These are phyloP conservation scores for Claviceps pazoutovae DNA, from an alignment of 2,329 filamentous ascomycete genomes.

Conservation along the genomic window DNA sequence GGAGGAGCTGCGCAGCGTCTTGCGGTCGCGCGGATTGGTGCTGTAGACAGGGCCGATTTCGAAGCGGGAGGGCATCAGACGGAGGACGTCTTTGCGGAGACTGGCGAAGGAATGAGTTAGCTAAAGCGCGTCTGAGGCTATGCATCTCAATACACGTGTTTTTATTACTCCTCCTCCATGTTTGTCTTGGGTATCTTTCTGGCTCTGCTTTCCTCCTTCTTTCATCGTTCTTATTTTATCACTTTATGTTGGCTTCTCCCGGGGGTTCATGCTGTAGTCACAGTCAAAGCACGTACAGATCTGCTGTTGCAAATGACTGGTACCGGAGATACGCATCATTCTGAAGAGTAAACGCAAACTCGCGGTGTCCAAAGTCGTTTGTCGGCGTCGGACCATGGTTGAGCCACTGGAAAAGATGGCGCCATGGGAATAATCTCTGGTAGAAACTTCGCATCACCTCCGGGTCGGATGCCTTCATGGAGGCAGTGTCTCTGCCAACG, in stretches of 20 bases:
- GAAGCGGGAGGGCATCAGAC: conserved; percentile 81
- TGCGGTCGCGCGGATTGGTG: conserved; percentile 85
- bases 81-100: conserved; percentile 81
- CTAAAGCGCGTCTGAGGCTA: no score
- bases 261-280: no score
- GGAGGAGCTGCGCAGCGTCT: conserved; percentile 64
- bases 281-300: conserved; percentile 26
- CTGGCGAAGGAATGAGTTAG: conserved; percentile 22
- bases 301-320: conserved; percentile 48
- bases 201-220: neutral
- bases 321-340: conserved; percentile 90
- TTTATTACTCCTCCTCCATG: no score
- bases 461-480: conserved; percentile 49
- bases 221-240: neutral
- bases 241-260: neutral
- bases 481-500: conserved; percentile 29
- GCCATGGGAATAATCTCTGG: conserved; percentile 87
- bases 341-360: conserved; percentile 90
- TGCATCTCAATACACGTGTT: no score
- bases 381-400: conserved; percentile 82
- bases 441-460: conserved; percentile 91
- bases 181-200: no score
- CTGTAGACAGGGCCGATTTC: conserved; percentile 97
- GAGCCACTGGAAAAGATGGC: conserved; percentile 91
- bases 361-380: conserved; percentile 80